Percentiles rank a stretch among this genome's conserved stretches.
phyloP scores from a whole-genome alignment of 371 early-diverging fungal genomes.

The Caulochytrium protostelioides region DNA sequence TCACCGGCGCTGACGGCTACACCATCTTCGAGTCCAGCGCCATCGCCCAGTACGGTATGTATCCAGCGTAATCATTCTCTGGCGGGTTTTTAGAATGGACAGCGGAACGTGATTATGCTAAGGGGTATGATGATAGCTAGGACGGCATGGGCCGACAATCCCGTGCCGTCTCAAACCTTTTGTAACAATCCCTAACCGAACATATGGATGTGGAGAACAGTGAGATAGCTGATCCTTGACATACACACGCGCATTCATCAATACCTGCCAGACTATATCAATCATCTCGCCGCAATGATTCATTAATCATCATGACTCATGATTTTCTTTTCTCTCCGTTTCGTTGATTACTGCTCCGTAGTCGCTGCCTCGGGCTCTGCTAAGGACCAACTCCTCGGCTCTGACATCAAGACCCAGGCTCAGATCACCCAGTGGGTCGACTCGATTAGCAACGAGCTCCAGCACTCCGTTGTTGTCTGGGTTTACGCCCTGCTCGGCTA shows the following conservation, averaged over 20 bases:
- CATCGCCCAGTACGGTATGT: constrained; percentile 64
- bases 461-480: constrained; percentile 26
- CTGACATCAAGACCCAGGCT: constrained; percentile 43
- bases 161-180: too few relatives aligned
- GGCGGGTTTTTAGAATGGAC: neutral
- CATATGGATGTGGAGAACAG: too few relatives aligned
- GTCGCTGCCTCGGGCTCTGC: constrained; percentile 44
- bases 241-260: too few relatives aligned
- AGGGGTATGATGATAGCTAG: neutral
- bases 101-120: neutral
- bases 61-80: neutral
- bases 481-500: constrained; percentile 45
- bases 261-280: too few relatives aligned
- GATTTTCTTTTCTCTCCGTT: neutral
- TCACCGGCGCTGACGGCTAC: constrained; percentile 50
- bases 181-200: too few relatives aligned
- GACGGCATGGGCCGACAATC: too few relatives aligned
- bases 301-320: too few relatives aligned
- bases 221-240: too few relatives aligned
- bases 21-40: constrained; percentile 57
- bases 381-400: constrained; percentile 41
- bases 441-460: constrained; percentile 48
- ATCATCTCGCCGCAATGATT: too few relatives aligned
- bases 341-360: constrained; percentile 5
- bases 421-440: constrained; percentile 54